Conservation (phyloP, 2,329 filamentous ascomycete genomes). For the Pseudomassariella vexata region DNA sequence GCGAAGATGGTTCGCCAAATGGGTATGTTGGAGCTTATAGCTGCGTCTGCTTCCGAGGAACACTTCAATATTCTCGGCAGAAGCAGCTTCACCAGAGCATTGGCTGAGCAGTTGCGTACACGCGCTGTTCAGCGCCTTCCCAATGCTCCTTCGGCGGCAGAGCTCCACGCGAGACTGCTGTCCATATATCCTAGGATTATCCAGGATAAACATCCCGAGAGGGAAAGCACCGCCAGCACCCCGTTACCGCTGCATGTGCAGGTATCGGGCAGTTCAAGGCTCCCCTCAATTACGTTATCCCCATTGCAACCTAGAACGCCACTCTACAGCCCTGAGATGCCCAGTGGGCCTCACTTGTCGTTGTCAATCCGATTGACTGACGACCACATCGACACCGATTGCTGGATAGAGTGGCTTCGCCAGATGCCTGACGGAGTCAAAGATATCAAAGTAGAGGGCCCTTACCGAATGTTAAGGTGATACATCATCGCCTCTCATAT, state of each 20-base stretch:
- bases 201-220: conserved; percentile 41
- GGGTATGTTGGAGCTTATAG: conserved; percentile 51
- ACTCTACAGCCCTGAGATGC: conserved; percentile 31
- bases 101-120: conserved; percentile 44
- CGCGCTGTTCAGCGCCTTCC: conserved; percentile 36
- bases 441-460: conserved; percentile 50
- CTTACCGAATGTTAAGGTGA: conserved; percentile 37
- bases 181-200: conserved; percentile 46
- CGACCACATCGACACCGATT: conserved; percentile 44
- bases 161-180: conserved; percentile 49
- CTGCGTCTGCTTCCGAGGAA: conserved; percentile 48
- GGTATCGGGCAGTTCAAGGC: conserved; percentile 44
- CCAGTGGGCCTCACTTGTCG: conserved; percentile 36
- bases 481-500: not conserved
- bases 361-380: conserved; percentile 46
- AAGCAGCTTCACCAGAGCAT: conserved; percentile 44
- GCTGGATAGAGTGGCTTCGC: conserved; percentile 53
- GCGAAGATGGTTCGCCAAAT: conserved; percentile 44
- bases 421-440: conserved; percentile 51
- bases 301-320: conserved; percentile 38
- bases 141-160: conserved; percentile 42
- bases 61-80: conserved; percentile 41
- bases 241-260: conserved; percentile 52
- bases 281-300: conserved; percentile 51
- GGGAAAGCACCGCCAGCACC: conserved; percentile 40